A percentile compares a stretch with the other conserved stretches of the same genome.
phyloP scores from a whole-genome alignment of 164 flowering plant genomes.

The Taxillus chinensis region DNA sequence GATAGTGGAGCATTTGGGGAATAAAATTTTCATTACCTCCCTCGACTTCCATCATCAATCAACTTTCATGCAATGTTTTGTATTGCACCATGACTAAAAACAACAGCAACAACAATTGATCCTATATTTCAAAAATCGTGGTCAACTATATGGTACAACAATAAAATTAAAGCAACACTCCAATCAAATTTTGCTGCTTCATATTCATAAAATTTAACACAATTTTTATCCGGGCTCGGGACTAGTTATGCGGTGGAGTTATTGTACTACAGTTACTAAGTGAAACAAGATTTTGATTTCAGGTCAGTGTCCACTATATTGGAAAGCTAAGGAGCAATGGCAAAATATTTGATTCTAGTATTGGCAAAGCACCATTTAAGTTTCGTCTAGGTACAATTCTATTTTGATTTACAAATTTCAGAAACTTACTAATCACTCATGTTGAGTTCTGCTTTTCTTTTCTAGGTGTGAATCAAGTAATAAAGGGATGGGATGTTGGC shows the following conservation, averaged over 20 bases:
- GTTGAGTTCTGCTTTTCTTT: conserved; percentile 1
- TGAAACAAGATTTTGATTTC: conserved; percentile 12
- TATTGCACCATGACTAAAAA: no score
- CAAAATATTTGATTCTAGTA: conserved; percentile 67
- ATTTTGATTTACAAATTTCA: neutral
- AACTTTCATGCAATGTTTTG: no score
- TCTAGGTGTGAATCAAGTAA: conserved; percentile 78
- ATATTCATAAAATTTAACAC: no score
- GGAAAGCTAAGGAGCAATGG: conserved; percentile 84
- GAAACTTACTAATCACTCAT: neutral
- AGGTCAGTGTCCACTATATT: conserved; percentile 74
- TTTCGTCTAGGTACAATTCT: conserved; percentile 64
- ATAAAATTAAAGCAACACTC: no score
- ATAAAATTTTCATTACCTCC: no score
- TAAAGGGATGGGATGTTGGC: conserved; percentile 91
- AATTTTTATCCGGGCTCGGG: no score
- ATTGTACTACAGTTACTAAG: neutral
- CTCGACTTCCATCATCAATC: no score
- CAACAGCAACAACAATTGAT: no score
- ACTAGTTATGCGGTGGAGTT: no score
- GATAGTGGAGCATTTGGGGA: neutral
- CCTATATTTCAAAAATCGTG: no score
- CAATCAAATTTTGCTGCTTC: no score
- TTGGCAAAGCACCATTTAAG: conserved; percentile 62
- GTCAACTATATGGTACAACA: no score